Base-by-base conservation (phyloP, 352 stramenopile genomes). In the Phytophthora cactorum region DNA sequence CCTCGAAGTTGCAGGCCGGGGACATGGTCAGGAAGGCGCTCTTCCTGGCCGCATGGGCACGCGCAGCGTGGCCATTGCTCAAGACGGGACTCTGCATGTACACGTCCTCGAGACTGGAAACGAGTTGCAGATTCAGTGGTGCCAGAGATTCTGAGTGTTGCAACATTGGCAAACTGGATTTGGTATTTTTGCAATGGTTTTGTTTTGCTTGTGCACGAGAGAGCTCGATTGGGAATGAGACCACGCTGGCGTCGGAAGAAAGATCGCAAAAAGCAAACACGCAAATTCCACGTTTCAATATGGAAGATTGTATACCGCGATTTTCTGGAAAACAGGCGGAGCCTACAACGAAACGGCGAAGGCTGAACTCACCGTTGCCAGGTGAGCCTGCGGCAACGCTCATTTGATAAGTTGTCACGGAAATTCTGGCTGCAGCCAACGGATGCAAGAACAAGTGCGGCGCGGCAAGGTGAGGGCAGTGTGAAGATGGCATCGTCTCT, bases 1-100 rank as follows among this genome's bases (percentile, higher is more conserved):
- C 82, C 47, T 88, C 76, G 43, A 92, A 92, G 71, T 86, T 92
- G 74, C 84, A 88, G 27, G 68, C 70, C 0, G 82, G 81, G 7
- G 78, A 85, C 68, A 87, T 75, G 22, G 68, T 72, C 45, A 88
- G 55, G 68, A 91, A 76, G 22, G 76, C 66, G 38, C 71, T 78
- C 56, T 84, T 87, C 17, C 76, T 74, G 17, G 67, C 70, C n/a
- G 73, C 78, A 27, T 77, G 63, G 9, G 70, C 52, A 14, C 61
- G 55, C 5, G 77, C 70, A 4, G 78, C 70, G n/a, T 68, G 52
- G 17, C 66, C 66, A 38, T 69, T 50, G 46, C 29, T 17, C 10
- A 53, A 17, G 10, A 41, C 61, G 22, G 72, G 70, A 38, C 61
- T 78, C 5, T 73, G 73, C 59, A 77, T 70, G 55, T 83, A 80